A percentile compares a stretch with the other conserved stretches of the same genome.
phyloP scores from a whole-genome alignment of 1,284 basidiomycete species.

The Coniferiporia weirii region DNA sequence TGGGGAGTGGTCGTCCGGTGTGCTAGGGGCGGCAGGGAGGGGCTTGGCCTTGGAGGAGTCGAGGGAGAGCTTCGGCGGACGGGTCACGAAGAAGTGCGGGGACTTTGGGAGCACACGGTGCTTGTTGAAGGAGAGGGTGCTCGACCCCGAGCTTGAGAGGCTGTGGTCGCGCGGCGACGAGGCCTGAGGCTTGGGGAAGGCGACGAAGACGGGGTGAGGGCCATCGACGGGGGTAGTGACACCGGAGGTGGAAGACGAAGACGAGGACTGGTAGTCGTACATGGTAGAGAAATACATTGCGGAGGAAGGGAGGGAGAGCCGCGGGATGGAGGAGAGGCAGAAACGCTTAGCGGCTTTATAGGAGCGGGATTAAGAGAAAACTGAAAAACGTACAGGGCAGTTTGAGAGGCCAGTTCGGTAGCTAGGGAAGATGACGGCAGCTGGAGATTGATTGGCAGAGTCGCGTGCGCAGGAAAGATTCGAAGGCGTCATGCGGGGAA shows the following conservation, averaged over 20 bases:
- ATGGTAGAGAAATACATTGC: constrained; percentile 14
- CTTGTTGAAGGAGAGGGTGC: constrained; percentile 2
- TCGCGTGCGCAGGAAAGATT: too few relatives aligned
- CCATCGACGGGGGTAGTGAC: constrained; percentile 13
- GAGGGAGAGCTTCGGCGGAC: constrained; percentile 9
- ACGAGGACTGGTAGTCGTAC: constrained; percentile 14
- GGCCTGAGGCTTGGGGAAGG: constrained; percentile 4
- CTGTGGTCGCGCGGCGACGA: background rate
- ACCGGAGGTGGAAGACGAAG: constrained; percentile 13
- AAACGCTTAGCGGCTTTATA: background rate
- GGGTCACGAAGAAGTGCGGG: background rate
- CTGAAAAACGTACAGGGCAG: background rate
- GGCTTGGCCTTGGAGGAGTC: constrained; percentile 7
- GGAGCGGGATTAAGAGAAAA: background rate
- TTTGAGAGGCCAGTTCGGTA: background rate
- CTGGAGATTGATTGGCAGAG: background rate
- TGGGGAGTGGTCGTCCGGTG: constrained; percentile 4
- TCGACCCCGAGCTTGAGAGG: constrained; percentile 5
- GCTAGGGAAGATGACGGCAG: background rate
- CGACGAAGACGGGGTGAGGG: background rate
- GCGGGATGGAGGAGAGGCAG: background rate
- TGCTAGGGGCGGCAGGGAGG: constrained; percentile 2
- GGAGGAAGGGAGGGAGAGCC: background rate
- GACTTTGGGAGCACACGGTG: background rate
- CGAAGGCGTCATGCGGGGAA: background rate